A percentile compares a stretch with the other conserved stretches of the same genome.
These are phyloP conservation scores for Rutidosis leptorrhynchoides DNA, from an alignment of 129 eudicot genomes.

Conservation along the genomic window DNA sequence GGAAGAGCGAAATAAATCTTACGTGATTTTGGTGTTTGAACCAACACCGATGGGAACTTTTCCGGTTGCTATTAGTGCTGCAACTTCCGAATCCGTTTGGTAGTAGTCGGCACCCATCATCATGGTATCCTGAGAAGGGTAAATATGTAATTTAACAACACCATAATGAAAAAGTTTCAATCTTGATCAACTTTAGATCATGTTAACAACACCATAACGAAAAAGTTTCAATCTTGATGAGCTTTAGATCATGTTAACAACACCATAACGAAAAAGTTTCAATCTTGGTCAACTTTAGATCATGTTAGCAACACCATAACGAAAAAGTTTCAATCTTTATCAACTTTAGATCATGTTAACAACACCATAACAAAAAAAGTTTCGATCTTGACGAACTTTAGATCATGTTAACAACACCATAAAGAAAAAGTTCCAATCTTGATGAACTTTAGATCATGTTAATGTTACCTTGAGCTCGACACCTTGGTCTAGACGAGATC, in stretches of 20 bases:
- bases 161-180: too few species aligned
- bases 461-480: constrained; percentile 58
- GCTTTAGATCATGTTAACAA: too few species aligned
- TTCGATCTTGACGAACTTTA: not conserved
- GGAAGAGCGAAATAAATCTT: constrained; percentile 9
- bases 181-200: too few species aligned
- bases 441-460: not conserved
- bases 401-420: too few species aligned
- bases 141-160: constrained; percentile 8
- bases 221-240: too few species aligned
- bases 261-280: too few species aligned
- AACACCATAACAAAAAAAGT: too few species aligned
- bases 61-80: constrained; percentile 64
- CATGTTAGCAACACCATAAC: too few species aligned
- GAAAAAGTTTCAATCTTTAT: too few species aligned
- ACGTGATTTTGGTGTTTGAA: constrained; percentile 71
- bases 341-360: too few species aligned
- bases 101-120: constrained; percentile 97
- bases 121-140: constrained; percentile 68
- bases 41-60: constrained; percentile 88
- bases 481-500: constrained; percentile 79
- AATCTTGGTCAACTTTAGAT: too few species aligned
- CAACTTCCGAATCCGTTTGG: constrained; percentile 83
- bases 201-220: too few species aligned
- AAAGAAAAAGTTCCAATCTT: not conserved